Evolutionary conservation across 768 basidiomycete genomes (phyloP), one percentile per base, ranked within the genome.

Genomic region (Dendrothele bispora): DNA sequence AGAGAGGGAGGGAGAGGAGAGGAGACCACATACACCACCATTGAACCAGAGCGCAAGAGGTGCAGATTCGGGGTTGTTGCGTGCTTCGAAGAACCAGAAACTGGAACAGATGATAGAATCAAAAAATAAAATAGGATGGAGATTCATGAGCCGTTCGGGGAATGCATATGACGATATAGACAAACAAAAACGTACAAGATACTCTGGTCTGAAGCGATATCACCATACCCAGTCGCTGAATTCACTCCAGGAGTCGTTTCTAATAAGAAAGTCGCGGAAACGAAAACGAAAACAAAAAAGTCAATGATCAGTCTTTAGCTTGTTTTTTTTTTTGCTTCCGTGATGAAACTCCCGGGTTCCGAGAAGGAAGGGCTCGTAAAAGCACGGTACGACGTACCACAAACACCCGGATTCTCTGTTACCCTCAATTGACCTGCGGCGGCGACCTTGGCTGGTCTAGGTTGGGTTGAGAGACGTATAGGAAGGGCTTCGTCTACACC

Each of bases 41-140:
- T 85, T 84, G 50, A 85, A 78, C 84, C 83, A 85, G 7, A 84
- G 67, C 18, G 78, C 70, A 15, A 86, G 70, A n/a, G 84, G 83
- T 0, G 82, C 83, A 0, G 71, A 81, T 20, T 73, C 73, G 0
- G 82, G 74, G 55, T 80, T 78, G 21, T 78, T 77, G n/a, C 83
- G 77, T 0, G 83, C 74, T 11, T 68, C 82, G 53, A 86, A 86
- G 67, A 80, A 85, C 81, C 82, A 84, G 66, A 84, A 86, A 77
- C 82, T 83, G 40, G 3, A 2, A 25, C 21, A 21, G 37, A 30
- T 49, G 5, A 30, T 30, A 6, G 5, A 41, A 6, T 37, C 12
- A 54, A 40, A 40, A 17, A n/a, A 28, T 43, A 1, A 26, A 21
- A 39, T 24, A 12, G 20, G 21, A 35, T 30, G 3, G 30, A 10